phyloP scores from a whole-genome alignment of 805 yeast genomes.

The Yarrowia hollandica region DNA sequence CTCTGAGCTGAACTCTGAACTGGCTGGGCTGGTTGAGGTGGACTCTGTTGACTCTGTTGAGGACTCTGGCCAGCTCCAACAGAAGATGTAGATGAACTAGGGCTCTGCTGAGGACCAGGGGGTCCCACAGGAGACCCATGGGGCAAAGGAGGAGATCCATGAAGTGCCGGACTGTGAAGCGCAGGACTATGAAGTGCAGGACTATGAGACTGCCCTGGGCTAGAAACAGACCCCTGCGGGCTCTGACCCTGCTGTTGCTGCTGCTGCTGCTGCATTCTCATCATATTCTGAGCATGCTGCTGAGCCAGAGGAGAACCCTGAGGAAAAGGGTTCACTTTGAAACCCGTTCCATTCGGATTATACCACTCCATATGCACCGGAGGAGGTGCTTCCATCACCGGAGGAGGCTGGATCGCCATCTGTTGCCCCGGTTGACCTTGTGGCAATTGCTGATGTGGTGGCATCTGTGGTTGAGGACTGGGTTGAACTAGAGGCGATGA shows the following conservation, averaged over 20 bases:
- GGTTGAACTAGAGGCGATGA: too few species aligned
- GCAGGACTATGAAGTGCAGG: background rate
- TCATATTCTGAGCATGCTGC: conserved; percentile 17
- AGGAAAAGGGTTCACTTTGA: conserved; percentile 16
- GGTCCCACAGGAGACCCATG: background rate
- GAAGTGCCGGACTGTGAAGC: background rate
- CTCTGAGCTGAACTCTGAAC: too few species aligned
- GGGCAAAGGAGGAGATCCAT: background rate
- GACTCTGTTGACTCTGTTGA: too few species aligned
- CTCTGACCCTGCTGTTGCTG: background rate
- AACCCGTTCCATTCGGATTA: conserved; percentile 4
- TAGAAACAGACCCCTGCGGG: too few species aligned
- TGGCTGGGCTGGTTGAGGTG: too few species aligned
- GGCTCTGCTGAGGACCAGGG: too few species aligned
- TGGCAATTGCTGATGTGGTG: background rate
- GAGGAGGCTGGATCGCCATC: too few species aligned
- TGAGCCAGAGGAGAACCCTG: conserved; percentile 1
- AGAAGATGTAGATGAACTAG: too few species aligned
- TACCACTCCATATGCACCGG: conserved; percentile 14
- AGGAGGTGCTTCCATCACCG: background rate
- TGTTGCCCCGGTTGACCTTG: too few species aligned
- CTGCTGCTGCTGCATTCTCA: background rate
- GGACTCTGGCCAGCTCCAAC: background rate
- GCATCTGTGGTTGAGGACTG: background rate
- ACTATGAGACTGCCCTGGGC: background rate